A percentile compares a stretch with the other conserved stretches of the same genome.
Conservation (phyloP, 75 land plant genomes). For the Cryptomeria japonica region DNA sequence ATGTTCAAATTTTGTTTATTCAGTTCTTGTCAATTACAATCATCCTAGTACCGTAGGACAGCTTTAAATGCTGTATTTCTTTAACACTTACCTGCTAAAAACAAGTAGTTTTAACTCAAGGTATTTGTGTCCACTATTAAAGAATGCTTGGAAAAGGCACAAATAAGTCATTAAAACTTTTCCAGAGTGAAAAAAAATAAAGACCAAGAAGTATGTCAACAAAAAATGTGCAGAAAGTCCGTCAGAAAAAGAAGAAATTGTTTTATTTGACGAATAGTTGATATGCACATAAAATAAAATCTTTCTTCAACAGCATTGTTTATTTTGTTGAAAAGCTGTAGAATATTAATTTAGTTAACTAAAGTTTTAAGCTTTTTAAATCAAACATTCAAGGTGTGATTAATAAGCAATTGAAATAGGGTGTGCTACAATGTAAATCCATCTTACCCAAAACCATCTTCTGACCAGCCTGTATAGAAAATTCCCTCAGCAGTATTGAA, state of each 20-base stretch:
- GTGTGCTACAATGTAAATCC: not conserved
- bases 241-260: not conserved
- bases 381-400: not conserved
- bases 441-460: constrained; percentile 88
- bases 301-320: not conserved
- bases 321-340: not conserved
- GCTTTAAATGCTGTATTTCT: not conserved
- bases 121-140: not conserved
- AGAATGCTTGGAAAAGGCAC: not conserved
- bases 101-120: not conserved
- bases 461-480: constrained; percentile 95
- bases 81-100: not conserved
- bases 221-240: not conserved
- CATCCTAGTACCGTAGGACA: not conserved
- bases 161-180: not conserved
- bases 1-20: not conserved
- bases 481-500: constrained; percentile 95
- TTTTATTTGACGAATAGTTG: not conserved
- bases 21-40: not conserved
- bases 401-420: not conserved
- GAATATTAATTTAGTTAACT: not conserved
- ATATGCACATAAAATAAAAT: not conserved
- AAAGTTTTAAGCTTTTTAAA: not conserved
- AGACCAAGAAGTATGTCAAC: not conserved
- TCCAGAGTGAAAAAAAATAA: not conserved